Conservation (phyloP, 164 flowering plant species). For the Macadamia tetraphylla region DNA sequence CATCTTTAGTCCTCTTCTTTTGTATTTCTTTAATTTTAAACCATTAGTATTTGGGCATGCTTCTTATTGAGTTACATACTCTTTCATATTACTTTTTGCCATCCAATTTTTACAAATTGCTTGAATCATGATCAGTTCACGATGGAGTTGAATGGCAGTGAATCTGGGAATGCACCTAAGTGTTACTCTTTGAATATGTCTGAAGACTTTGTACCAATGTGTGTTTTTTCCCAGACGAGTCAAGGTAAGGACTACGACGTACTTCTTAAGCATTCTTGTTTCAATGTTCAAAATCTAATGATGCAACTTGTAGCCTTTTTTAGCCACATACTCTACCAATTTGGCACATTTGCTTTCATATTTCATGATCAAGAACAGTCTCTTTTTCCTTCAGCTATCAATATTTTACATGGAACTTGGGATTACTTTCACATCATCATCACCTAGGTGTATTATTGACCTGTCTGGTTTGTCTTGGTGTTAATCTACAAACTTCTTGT, state of each 20-base stretch:
- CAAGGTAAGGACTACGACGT: slow-evolving; percentile 41
- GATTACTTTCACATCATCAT: no score
- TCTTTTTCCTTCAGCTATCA: no score
- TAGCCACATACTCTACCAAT: no score
- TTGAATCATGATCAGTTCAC: slow-evolving; percentile 54
- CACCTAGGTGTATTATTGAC: no score
- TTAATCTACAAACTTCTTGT: no score
- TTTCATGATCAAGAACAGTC: no score
- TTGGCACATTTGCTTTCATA: no score
- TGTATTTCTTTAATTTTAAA: background rate
- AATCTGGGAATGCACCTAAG: slow-evolving; percentile 48
- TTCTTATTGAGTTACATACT: background rate
- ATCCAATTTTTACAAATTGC: slow-evolving; percentile 12
- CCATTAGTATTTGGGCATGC: slow-evolving; percentile 7
- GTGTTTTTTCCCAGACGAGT: slow-evolving; percentile 61
- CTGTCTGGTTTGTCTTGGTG: no score
- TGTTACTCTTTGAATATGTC: slow-evolving; percentile 66
- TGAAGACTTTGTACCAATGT: slow-evolving; percentile 65
- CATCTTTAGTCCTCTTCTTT: background rate
- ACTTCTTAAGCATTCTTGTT: background rate
- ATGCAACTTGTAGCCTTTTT: background rate
- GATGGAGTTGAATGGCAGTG: slow-evolving; percentile 68
- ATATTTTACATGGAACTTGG: no score
- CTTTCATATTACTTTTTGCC: background rate
- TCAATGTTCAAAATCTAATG: background rate